Conservation (phyloP, 192 early-diverging fungal species). For the Backusella mclennaniae region DNA sequence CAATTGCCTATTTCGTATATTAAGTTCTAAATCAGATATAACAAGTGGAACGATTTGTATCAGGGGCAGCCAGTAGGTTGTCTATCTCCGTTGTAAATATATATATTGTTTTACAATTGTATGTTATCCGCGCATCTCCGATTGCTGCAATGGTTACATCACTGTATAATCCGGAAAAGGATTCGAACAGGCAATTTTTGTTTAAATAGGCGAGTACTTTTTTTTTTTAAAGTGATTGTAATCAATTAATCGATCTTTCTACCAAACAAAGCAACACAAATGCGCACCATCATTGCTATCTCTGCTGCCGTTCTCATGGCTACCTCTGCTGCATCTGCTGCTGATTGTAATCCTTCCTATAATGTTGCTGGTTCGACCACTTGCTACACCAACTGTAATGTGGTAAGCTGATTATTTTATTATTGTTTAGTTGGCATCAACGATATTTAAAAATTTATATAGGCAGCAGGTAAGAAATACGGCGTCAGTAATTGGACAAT, state of each 20-base stretch:
- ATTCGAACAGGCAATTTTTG: neutral
- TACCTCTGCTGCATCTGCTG: constrained; percentile 22
- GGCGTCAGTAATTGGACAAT: constrained; percentile 11
- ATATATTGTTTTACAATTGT: neutral
- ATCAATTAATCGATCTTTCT: neutral
- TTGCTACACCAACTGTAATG: constrained; percentile 30
- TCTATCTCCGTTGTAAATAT: neutral
- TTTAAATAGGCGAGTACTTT: neutral
- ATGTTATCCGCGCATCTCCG: neutral
- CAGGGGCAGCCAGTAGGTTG: neutral
- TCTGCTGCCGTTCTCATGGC: neutral
- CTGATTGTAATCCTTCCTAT: constrained; percentile 24
- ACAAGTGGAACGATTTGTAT: neutral
- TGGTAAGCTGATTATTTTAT: constrained; percentile 20
- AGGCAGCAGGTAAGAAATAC: constrained; percentile 21
- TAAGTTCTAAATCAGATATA: neutral
- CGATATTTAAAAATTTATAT: neutral
- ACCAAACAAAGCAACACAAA: neutral
- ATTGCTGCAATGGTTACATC: neutral
- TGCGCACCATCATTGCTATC: constrained; percentile 33
- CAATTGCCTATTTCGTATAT: neutral
- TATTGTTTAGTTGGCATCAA: neutral
- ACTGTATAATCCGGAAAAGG: neutral
- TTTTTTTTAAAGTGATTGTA: neutral
- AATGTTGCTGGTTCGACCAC: constrained; percentile 19